These are phyloP conservation scores for Lepidium aucheri DNA, from an alignment of 345 rosid species.

Conservation along the genomic window DNA sequence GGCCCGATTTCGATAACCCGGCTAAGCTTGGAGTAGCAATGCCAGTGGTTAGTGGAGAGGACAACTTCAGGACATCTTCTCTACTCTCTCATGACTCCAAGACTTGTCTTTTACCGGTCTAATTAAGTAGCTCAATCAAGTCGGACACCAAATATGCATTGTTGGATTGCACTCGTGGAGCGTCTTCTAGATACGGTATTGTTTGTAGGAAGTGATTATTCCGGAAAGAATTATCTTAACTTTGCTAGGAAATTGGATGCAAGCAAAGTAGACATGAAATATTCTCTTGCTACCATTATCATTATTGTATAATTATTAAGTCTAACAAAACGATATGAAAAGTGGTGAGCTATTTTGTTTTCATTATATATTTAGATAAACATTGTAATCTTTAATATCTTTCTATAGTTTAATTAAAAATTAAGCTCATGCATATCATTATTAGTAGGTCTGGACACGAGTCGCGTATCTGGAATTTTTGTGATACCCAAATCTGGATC, in stretches of 20 bases:
- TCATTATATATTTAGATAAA: too few species aligned
- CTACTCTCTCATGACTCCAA: slow-evolving; percentile 32
- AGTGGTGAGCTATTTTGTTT: too few species aligned
- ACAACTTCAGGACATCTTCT: slow-evolving; percentile 36
- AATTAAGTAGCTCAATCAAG: background rate
- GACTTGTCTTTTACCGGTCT: slow-evolving; percentile 25
- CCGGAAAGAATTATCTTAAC: background rate
- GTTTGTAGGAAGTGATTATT: slow-evolving; percentile 37
- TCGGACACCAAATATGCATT: slow-evolving; percentile 15
- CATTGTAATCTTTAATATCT: too few species aligned
- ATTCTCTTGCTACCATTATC: too few species aligned
- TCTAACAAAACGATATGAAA: too few species aligned
- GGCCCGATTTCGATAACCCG: slow-evolving; percentile 47
- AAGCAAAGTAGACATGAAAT: background rate
- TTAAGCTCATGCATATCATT: too few species aligned
- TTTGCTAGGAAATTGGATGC: background rate
- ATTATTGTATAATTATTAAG: too few species aligned
- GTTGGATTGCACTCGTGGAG: slow-evolving; percentile 37
- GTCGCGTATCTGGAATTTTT: too few species aligned
- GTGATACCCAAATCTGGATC: too few species aligned
- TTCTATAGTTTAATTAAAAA: too few species aligned
- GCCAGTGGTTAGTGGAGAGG: slow-evolving; percentile 48
- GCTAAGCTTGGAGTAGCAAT: slow-evolving; percentile 53
- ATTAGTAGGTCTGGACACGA: too few species aligned
- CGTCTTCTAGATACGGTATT: slow-evolving; percentile 33